Percentiles rank a stretch among this genome's conserved stretches.
These are phyloP conservation scores for Lactarius psammicola DNA, from an alignment of 768 basidiomycete species.

Conservation along the genomic window DNA sequence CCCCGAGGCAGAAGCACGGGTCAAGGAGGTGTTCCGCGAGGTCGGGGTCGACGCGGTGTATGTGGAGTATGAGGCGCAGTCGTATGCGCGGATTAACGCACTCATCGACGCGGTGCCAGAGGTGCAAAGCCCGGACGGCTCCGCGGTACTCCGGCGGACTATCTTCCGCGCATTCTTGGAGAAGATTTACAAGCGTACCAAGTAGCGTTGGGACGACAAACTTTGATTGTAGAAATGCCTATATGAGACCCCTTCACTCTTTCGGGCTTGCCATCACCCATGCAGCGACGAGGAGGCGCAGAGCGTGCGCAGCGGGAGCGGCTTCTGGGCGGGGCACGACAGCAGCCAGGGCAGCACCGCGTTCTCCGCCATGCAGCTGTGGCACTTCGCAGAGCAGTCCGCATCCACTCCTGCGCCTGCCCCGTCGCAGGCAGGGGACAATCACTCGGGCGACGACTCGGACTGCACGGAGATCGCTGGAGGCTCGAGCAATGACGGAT, in stretches of 20 bases:
- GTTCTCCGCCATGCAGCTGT: conserved; percentile 41
- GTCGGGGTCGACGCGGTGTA: conserved; percentile 69
- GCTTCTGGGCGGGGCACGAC: conserved; percentile 61
- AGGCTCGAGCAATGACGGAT: conserved; percentile 31
- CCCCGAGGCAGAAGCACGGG: conserved; percentile 52
- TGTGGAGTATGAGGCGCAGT: conserved; percentile 71
- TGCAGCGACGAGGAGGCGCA: conserved; percentile 35
- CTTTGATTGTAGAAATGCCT: too few relatives aligned
- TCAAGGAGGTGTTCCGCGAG: conserved; percentile 72
- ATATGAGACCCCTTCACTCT: too few relatives aligned
- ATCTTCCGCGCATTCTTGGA: conserved; percentile 84
- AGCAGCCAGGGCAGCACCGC: conserved; percentile 56
- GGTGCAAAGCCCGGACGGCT: conserved; percentile 36
- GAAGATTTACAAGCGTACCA: conserved; percentile 73
- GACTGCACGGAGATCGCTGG: conserved; percentile 56
- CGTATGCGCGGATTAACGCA: conserved; percentile 61
- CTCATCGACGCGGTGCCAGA: conserved; percentile 77
- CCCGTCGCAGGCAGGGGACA: conserved; percentile 39
- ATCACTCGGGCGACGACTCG: conserved; percentile 60
- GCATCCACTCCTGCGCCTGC: conserved; percentile 28
- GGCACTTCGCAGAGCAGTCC: conserved; percentile 11
- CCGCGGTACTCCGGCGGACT: conserved; percentile 51
- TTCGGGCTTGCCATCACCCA: conserved; percentile 2
- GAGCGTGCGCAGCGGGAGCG: conserved; percentile 65
- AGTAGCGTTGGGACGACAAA: conserved; percentile 33